A percentile compares a stretch with the other conserved stretches of the same genome.
Conservation (phyloP, 495 filamentous ascomycete species). For the Podospora sp. region DNA sequence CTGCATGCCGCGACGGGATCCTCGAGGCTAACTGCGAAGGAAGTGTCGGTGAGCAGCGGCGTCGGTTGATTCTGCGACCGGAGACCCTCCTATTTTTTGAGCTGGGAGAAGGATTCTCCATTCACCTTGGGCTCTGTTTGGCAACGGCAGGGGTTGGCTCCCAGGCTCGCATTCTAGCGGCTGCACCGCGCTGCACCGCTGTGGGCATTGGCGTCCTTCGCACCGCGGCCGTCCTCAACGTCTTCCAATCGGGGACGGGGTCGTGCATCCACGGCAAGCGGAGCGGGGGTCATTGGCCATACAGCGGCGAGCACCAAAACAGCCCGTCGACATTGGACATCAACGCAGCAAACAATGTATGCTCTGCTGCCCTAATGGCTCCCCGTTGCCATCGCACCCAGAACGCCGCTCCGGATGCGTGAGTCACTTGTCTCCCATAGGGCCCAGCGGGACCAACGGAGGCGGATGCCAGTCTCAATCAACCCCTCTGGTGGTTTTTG, state of each 20-base stretch:
- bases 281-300: slow-evolving; percentile 42
- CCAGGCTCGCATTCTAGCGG: slow-evolving; percentile 14
- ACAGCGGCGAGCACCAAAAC: slow-evolving; percentile 35
- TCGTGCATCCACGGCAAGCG: slow-evolving; percentile 41
- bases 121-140: slow-evolving; percentile 23
- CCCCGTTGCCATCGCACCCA: slow-evolving; percentile 16
- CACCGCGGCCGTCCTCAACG: slow-evolving; percentile 11
- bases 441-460: slow-evolving; percentile 20
- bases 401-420: slow-evolving; percentile 19
- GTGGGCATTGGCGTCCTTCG: slow-evolving; percentile 23
- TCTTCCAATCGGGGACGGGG: slow-evolving; percentile 43
- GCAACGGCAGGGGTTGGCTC: slow-evolving; percentile 22
- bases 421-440: slow-evolving; percentile 36
- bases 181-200: slow-evolving; percentile 15
- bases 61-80: slow-evolving; percentile 27
- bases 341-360: slow-evolving; percentile 44
- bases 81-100: slow-evolving; percentile 25
- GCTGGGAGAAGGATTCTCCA: slow-evolving; percentile 7
- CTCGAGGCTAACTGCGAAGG: slow-evolving; percentile 15
- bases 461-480: slow-evolving; percentile 19
- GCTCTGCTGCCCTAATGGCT: slow-evolving; percentile 21
- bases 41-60: slow-evolving; percentile 39
- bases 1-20: slow-evolving; percentile 24
- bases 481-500: slow-evolving; percentile 18
- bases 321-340: slow-evolving; percentile 50